These are phyloP conservation scores for Phaeosphaeriaceae sp. DNA, from an alignment of 2,329 filamentous ascomycete genomes.

Conservation along the genomic window DNA sequence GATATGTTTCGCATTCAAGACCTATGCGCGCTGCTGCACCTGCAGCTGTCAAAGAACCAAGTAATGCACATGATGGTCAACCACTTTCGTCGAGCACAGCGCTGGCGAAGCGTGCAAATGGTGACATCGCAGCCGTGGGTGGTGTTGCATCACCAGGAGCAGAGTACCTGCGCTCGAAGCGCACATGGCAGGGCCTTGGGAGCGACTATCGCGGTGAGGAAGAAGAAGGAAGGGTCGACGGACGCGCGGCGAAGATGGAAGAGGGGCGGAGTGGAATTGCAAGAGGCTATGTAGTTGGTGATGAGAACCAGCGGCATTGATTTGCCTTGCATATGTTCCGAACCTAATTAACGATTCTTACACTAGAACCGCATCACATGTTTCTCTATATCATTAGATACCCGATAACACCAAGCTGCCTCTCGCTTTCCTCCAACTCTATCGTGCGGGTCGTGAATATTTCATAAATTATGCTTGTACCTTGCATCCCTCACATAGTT, in stretches of 20 bases:
- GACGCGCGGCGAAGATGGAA: conserved; percentile 72
- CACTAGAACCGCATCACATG: not conserved
- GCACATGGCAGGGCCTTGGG: conserved; percentile 91
- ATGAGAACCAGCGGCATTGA: conserved; percentile 44
- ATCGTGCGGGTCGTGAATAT: not conserved
- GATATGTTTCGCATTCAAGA: conserved; percentile 78
- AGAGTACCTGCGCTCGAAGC: conserved; percentile 79
- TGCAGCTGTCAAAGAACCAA: conserved; percentile 11
- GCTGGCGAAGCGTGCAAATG: conserved; percentile 69
- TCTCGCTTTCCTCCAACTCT: not conserved
- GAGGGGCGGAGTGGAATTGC: conserved; percentile 89
- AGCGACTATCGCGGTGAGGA: conserved; percentile 77
- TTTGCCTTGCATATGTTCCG: not conserved
- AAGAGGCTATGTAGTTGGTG: conserved; percentile 82
- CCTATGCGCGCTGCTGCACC: conserved; percentile 61
- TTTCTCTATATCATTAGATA: too few relatives aligned
- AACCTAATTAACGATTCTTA: not conserved
- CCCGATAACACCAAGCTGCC: not conserved
- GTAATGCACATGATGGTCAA: conserved; percentile 2
- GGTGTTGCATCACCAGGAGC: conserved; percentile 90
- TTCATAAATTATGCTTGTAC: not conserved
- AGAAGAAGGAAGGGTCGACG: conserved; percentile 59
- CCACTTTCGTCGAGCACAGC: conserved; percentile 52
- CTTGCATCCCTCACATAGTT: conserved; percentile 2
- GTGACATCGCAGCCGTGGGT: conserved; percentile 81